These are phyloP conservation scores for Rhizopus sp. DNA, from an alignment of 371 early-diverging fungal genomes.

Conservation along the genomic window DNA sequence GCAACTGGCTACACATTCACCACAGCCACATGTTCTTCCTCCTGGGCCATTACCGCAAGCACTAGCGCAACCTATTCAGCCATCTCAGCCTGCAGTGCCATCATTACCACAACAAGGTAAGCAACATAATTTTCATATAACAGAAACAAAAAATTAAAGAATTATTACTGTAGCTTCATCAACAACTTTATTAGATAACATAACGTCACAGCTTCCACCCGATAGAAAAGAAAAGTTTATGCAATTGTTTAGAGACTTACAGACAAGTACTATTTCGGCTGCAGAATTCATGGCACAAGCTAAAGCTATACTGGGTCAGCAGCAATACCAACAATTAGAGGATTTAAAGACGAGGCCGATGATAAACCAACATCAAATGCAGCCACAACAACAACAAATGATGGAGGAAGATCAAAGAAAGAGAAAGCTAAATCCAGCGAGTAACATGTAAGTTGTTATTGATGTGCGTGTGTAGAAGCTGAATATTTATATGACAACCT, in stretches of 20 bases:
- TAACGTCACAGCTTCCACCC: conserved; percentile 38
- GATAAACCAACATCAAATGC: conserved; percentile 3
- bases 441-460: neutral
- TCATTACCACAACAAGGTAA: conserved; percentile 13
- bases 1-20: conserved; percentile 5
- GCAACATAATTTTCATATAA: conserved; percentile 1
- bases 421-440: conserved; percentile 1
- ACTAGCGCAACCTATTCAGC: conserved; percentile 7
- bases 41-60: neutral
- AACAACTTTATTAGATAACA: conserved; percentile 41
- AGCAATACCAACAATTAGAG: conserved; percentile 46
- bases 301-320: conserved; percentile 37
- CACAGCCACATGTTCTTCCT: neutral
- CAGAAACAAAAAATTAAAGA: neutral
- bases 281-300: conserved; percentile 41
- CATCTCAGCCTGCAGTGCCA: neutral
- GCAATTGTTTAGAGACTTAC: conserved; percentile 37
- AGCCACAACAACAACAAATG: conserved; percentile 6
- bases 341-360: conserved; percentile 41
- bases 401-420: conserved; percentile 29
- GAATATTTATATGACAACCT: neutral
- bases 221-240: conserved; percentile 40
- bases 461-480: neutral
- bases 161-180: conserved; percentile 15
- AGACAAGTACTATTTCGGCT: conserved; percentile 35